Conservation (phyloP, 495 filamentous ascomycete species). For the Arthonia radiata region DNA sequence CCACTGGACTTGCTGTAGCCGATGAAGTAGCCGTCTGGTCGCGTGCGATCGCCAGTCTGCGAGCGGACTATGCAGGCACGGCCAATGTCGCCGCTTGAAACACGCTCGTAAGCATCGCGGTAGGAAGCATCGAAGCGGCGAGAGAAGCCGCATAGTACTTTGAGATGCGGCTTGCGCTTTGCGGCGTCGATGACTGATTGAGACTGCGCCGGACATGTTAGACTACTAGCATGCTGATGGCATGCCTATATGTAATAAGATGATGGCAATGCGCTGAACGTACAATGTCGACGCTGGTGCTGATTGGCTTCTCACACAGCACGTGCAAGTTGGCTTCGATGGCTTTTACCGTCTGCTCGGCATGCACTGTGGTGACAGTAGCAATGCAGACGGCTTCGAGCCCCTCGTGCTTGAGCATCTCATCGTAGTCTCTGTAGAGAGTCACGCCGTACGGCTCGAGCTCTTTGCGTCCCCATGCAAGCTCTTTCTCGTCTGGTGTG, state of each 20-base stretch:
- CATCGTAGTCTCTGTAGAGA: constrained; percentile 24
- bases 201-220: constrained; percentile 18
- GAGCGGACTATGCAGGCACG: constrained; percentile 25
- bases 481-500: constrained; percentile 22
- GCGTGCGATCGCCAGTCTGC: constrained; percentile 32
- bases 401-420: constrained; percentile 29
- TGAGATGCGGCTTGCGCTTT: constrained; percentile 21
- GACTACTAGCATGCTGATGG: too few relatives aligned
- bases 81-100: constrained; percentile 23
- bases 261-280: too few relatives aligned
- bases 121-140: constrained; percentile 32
- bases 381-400: constrained; percentile 27
- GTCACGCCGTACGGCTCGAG: constrained; percentile 22
- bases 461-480: constrained; percentile 24
- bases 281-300: constrained; percentile 26
- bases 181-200: constrained; percentile 27
- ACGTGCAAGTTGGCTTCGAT: constrained; percentile 28
- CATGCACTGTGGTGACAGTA: constrained; percentile 28
- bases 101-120: constrained; percentile 23
- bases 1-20: constrained; percentile 28
- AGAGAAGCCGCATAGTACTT: constrained; percentile 35
- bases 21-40: constrained; percentile 30
- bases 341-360: constrained; percentile 29
- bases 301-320: constrained; percentile 30
- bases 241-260: too few relatives aligned